Evolutionary conservation across 345 rosid species (phyloP), one percentile per base, ranked within the genome.

Genomic region (Carallia pectinifolia): DNA sequence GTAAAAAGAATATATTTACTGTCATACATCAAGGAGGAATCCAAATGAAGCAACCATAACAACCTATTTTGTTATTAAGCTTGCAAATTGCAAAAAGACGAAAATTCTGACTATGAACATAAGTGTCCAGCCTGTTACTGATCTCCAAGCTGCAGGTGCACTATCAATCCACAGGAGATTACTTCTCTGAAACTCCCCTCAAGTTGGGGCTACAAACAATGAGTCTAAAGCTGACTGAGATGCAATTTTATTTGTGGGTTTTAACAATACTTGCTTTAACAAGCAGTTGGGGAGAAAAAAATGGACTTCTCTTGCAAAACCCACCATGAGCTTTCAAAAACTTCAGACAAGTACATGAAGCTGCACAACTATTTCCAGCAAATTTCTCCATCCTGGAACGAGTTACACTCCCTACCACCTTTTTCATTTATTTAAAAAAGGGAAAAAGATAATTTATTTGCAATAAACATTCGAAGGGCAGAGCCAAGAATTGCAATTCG

Each of bases 401-500:
- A 58, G 48, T 56, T 10, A 56, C 27, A 27, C 44, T 15, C 23
- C n/a, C n/a, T 55, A 29, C n/a, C 33, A 31, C 38, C 29, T 69
- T 37, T 54, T 39, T 18, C 37, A 48, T 29, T 31, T 53, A 55
- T 64, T 50, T 63, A 27, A 30, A 17, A 53, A 63, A 54, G 38
- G 44, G 13, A 65, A 23, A 61, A 12, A 50, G 10, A 23, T n/a
- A 37, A 52, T 13, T 30, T 47, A 63, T 40, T 54, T 68, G 59
- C 17, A 61, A 39, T 40, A 72, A 36, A 66, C 64, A 65, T 62
- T 73, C 65, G 31, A 52, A 72, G 71, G 62, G 70, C 70, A 72
- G 55, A 76, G 65, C 50, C 76, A 75, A 60, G 36, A 70, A 64
- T 77, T 65, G 50, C 39, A 69, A 77, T 52, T 48, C 72, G 85